Conservation (phyloP, 2,329 filamentous ascomycete genomes). For the Epichloe aotearoae region DNA sequence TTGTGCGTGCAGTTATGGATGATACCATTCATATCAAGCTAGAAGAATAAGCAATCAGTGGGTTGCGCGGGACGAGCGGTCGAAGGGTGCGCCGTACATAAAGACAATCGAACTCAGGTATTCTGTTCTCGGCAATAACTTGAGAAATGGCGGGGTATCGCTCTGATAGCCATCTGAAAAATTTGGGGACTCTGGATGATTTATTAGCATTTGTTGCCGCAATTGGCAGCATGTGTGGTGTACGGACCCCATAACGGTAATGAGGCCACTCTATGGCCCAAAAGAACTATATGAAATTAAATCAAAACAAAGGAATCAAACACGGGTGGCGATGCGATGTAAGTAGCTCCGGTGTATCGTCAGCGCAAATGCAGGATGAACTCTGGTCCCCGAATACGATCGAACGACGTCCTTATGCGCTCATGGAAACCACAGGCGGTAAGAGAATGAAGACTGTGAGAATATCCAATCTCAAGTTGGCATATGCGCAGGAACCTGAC, state of each 20-base stretch:
- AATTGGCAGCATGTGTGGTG: background rate
- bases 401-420: background rate
- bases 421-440: background rate
- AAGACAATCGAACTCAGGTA: slow-evolving; percentile 96
- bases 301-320: background rate
- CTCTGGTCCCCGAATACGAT: background rate
- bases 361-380: background rate
- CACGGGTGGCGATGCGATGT: too few relatives aligned
- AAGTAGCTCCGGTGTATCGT: background rate
- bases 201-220: background rate
- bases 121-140: slow-evolving; percentile 95
- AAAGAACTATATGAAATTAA: background rate
- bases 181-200: slow-evolving; percentile 56
- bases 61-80: background rate
- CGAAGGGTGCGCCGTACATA: slow-evolving; percentile 44
- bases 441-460: background rate
- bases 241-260: slow-evolving; percentile 18
- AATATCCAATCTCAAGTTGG: background rate
- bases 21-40: slow-evolving; percentile 97
- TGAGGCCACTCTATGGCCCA: background rate
- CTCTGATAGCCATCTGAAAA: slow-evolving; percentile 98
- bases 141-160: slow-evolving; percentile 97
- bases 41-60: slow-evolving; percentile 12
- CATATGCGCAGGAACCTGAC: background rate
- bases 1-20: slow-evolving; percentile 99